Base-by-base conservation (phyloP, 1,284 basidiomycete species). In the Microbotryum intermedium region DNA sequence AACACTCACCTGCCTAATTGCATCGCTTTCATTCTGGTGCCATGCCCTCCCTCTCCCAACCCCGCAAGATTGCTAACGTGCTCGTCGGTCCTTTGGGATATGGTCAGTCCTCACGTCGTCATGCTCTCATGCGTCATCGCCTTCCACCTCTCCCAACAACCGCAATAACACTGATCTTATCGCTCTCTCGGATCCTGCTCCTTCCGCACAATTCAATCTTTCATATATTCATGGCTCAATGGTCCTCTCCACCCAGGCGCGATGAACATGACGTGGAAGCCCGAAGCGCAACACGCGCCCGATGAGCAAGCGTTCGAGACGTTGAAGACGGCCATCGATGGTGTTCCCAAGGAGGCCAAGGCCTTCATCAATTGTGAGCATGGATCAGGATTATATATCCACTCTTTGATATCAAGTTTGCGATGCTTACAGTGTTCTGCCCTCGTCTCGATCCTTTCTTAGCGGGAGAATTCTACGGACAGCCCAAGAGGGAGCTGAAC, bases 231-330 rank as follows among this genome's bases (percentile, higher is more conserved):
- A 11, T 23, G 13, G 6, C 46, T 48, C 50, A 30, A 23, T 48
- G 46, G 20, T 28, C 23, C 30, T 52, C 25, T 49, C 20, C 47
- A 18, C 25, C n/a, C 20, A 23, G 50, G 58, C 30, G 50, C 57
- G 4, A 62, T 62, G 61, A 51, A 53, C 50, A 42, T 59, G 8
- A 62, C 61, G 8, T 62, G 58, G 53, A 42, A 13, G 20, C 57
- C 57, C 10, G 47, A 4, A n/a, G 25, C 42, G 7, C 21, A 10
- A 16, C 39, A 62, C 46, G 65, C 60, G 0, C 61, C 69, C 8
- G 70, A 72, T 26, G 64, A 65, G 23, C 66, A 70, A 52, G 68
- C 70, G 0, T 70, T 72, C 47, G 57, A 60, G 28, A 57, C 63
- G 8, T 66, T 72, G 20, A 51, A 61, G 45, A 46, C 55, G 2